These are phyloP conservation scores for Protomyces inundatus DNA, from an alignment of 1,139 yeast species.

Conservation along the genomic window DNA sequence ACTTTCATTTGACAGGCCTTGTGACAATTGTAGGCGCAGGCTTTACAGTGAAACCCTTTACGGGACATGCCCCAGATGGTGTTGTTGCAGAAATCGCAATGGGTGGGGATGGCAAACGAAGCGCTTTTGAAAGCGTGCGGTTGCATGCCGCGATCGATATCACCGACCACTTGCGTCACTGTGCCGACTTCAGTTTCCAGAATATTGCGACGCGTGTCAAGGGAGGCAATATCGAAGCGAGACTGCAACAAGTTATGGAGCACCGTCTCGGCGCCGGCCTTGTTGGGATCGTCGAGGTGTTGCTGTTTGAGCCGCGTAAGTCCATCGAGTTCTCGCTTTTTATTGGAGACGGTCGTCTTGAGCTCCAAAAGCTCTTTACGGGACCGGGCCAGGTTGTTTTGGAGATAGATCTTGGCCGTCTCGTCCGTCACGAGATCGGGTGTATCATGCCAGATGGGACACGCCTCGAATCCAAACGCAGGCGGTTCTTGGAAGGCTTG, in stretches of 20 bases:
- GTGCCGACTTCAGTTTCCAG: constrained; percentile 86
- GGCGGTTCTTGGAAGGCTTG: constrained; percentile 77
- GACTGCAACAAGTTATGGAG: constrained; percentile 52
- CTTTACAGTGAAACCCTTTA: constrained; percentile 34
- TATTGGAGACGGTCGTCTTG: constrained; percentile 46
- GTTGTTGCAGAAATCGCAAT: constrained; percentile 33
- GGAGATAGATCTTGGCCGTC: constrained; percentile 61
- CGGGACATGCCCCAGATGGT: constrained; percentile 35
- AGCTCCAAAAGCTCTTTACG: constrained; percentile 46
- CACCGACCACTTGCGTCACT: constrained; percentile 80
- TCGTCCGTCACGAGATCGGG: constrained; percentile 62
- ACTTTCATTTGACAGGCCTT: constrained; percentile 35
- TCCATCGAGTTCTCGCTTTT: constrained; percentile 52
- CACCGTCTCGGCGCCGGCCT: constrained; percentile 44
- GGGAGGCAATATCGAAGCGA: constrained; percentile 60
- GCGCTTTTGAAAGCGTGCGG: constrained; percentile 34
- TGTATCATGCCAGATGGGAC: constrained; percentile 88
- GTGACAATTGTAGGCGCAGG: constrained; percentile 34
- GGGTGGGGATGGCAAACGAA: constrained; percentile 35
- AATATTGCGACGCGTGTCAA: constrained; percentile 67
- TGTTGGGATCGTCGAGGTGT: constrained; percentile 38
- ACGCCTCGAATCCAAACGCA: constrained; percentile 79
- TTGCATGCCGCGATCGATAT: constrained; percentile 38
- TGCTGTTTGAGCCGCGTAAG: constrained; percentile 40
- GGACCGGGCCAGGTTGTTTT: constrained; percentile 53